Base-by-base conservation (phyloP, 192 early-diverging fungal genomes). In the Gryganskiella cystojenkinii region DNA sequence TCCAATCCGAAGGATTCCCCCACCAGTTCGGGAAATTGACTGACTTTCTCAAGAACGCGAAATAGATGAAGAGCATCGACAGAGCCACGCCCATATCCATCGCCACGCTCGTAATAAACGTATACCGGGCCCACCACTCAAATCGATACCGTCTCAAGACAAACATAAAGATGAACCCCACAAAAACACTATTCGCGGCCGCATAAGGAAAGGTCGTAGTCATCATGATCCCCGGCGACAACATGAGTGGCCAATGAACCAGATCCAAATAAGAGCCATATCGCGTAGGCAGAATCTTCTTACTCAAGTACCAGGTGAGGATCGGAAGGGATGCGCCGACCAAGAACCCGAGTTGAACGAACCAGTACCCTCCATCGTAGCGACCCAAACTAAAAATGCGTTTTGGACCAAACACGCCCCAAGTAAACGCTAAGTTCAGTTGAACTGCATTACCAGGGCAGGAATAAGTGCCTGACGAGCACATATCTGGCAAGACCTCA, bases 381-480 rank as follows among this genome's bases (percentile, higher is more conserved):
- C 92, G 86, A 3, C 85, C 37, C 37, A 9, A 9, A 9, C 37
- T 13, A 40, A 40, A 40, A 13, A 40, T 5, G 2, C 84, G 79
- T 19, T 44, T 56, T 6, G 93, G 90, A 24, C 89, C 90, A 63
- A 94, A 89, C 6, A 87, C 83, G 9, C 93, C 93, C 92, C 92
- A 95, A 55, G 93, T 88, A 27, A 87, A 79, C 11, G 84, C n/a
- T n/a, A n/a, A n/a, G n/a, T n/a, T n/a, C n/a, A n/a, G n/a, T n/a
- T n/a, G n/a, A n/a, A n/a, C n/a, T n/a, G n/a, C n/a, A n/a, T n/a
- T n/a, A n/a, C n/a, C n/a, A n/a, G n/a, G n/a, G n/a, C n/a, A n/a
- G n/a, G n/a, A n/a, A 90, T 22, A 85, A 89, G 46, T 83, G 84
- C 76, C 83, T 87, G 60, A 93, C 93, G 25, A 58, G 71, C 86